Percentiles rank a stretch among this genome's conserved stretches.
Conservation (phyloP, 192 early-diverging fungal species). For the Coemansia sp. region DNA sequence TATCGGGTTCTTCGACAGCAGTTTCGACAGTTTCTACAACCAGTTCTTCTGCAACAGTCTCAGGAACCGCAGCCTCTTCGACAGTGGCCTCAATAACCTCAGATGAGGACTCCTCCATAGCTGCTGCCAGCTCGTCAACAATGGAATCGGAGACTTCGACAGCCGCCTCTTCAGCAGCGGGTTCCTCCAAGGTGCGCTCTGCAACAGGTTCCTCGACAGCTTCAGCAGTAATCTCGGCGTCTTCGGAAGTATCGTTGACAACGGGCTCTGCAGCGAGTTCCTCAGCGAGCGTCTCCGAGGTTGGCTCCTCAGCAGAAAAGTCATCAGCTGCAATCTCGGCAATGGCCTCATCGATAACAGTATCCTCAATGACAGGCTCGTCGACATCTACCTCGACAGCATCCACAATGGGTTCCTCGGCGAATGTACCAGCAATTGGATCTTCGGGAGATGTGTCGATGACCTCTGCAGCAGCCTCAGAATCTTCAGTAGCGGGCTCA, state of each 20-base stretch:
- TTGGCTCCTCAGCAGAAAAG: neutral
- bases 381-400: neutral
- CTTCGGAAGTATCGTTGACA: neutral
- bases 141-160: neutral
- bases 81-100: too few relatives aligned
- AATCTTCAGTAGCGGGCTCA: neutral
- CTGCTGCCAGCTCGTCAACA: neutral
- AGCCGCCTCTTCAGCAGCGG: neutral
- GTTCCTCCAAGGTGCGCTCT: neutral
- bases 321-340: neutral
- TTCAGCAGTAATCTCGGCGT: neutral
- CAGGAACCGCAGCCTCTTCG: neutral
- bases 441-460: neutral
- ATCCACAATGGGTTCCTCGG: neutral
- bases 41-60: neutral
- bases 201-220: neutral
- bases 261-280: neutral
- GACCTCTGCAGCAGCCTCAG: neutral
- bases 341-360: neutral
- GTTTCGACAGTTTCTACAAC: neutral
- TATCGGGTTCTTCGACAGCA: neutral
- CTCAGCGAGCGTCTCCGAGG: neutral
- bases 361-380: neutral
- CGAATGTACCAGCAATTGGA: neutral
- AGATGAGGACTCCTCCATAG: too few relatives aligned